Evolutionary conservation across 352 stramenopile species (phyloP).

Genomic region (Phytophthora boehmeriae): DNA sequence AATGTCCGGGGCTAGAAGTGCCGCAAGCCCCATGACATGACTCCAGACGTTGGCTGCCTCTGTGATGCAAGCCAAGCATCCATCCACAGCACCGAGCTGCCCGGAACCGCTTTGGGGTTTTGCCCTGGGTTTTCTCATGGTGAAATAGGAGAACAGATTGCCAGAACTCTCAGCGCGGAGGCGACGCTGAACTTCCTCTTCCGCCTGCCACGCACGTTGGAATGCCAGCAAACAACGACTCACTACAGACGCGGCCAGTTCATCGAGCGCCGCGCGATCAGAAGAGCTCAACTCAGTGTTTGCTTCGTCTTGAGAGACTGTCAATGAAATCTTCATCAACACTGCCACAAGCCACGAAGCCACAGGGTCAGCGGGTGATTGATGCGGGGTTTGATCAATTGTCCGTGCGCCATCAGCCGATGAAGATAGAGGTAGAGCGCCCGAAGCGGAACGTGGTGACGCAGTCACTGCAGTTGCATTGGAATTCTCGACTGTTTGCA

Average conservation of each 20-base stretch:
- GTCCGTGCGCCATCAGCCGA: constrained; percentile 16
- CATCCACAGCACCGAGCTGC: constrained; percentile 5
- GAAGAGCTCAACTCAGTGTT: constrained; percentile 15
- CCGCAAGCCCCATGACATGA: constrained; percentile 25
- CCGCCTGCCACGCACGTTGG: constrained; percentile 53
- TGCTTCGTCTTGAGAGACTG: constrained; percentile 5
- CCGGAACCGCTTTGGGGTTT: constrained; percentile 11
- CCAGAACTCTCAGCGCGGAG: constrained; percentile 31
- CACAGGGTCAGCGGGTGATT: constrained; percentile 23
- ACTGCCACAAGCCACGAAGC: constrained; percentile 57
- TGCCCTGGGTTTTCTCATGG: constrained; percentile 25
- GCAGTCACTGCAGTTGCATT: constrained; percentile 21
- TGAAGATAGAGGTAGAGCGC: constrained; percentile 9
- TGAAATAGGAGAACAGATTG: constrained; percentile 60
- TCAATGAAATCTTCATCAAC: constrained; percentile 41
- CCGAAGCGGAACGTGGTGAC: constrained; percentile 3
- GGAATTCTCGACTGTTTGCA: constrained; percentile 42
- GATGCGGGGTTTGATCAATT: constrained; percentile 18
- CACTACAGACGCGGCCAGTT: constrained; percentile 14
- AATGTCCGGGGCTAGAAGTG: constrained; percentile 18
- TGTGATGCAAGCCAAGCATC: constrained; percentile 23
- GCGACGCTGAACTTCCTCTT: constrained; percentile 43
- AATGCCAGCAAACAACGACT: constrained; percentile 33
- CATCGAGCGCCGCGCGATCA: constrained; percentile 16
- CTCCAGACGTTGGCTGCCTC: constrained; percentile 26